Percentiles rank a stretch among this genome's conserved stretches.
Conservation (phyloP, 2,329 filamentous ascomycete species). For the Penicillium palitans region DNA sequence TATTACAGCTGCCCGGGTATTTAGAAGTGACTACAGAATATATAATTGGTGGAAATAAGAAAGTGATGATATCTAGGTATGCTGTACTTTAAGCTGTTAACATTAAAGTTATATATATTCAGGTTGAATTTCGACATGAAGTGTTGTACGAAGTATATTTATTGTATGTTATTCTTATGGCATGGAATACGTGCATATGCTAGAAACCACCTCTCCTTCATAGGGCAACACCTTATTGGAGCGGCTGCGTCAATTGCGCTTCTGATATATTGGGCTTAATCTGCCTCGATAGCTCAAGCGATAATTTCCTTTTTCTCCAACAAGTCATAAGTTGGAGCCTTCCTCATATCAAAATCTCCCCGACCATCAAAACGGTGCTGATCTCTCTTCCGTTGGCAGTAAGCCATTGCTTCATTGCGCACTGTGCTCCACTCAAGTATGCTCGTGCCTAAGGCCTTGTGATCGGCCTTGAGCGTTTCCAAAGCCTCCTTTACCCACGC, state of each 20-base stretch:
- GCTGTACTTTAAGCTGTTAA: not conserved
- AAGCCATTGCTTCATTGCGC: conserved; percentile 41
- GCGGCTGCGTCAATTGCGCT: not conserved
- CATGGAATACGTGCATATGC: not conserved
- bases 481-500: conserved; percentile 47
- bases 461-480: conserved; percentile 29
- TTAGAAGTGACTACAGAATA: not conserved
- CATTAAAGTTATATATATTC: not conserved
- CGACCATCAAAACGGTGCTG: conserved; percentile 46
- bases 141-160: not conserved
- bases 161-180: not conserved
- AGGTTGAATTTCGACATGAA: not conserved
- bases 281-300: not conserved
- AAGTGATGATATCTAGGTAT: too few relatives aligned
- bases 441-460: conserved; percentile 35
- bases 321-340: conserved; percentile 41
- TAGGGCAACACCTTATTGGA: not conserved
- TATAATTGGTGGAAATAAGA: not conserved
- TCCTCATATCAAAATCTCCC: conserved; percentile 32
- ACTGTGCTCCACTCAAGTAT: conserved; percentile 38
- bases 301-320: conserved; percentile 32
- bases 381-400: conserved; percentile 42
- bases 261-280: not conserved
- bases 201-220: not conserved
- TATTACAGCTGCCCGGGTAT: not conserved